A percentile compares a stretch with the other conserved stretches of the same genome.
Conservation (phyloP, 345 rosid species). For the Limnanthes douglasii region DNA sequence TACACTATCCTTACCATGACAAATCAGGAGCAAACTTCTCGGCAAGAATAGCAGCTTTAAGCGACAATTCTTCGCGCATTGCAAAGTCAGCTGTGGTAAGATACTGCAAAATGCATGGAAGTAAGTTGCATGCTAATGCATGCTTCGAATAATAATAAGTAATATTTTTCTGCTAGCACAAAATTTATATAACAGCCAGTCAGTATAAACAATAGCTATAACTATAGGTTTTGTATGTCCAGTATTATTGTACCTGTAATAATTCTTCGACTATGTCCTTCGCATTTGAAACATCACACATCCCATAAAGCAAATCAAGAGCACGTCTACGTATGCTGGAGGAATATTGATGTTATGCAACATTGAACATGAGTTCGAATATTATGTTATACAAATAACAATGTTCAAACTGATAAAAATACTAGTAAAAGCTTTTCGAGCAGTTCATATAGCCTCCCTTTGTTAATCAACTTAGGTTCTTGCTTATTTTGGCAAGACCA, state of each 20-base stretch:
- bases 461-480: no score
- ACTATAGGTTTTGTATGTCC: no score
- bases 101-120: constrained; percentile 42
- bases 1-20: constrained; percentile 56
- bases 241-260: constrained; percentile 94
- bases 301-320: constrained; percentile 94
- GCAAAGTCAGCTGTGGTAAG: constrained; percentile 94
- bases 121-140: constrained; percentile 5
- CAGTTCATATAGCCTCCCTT: no score
- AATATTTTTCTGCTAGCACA: no score
- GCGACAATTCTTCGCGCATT: constrained; percentile 97
- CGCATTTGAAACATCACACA: constrained; percentile 98
- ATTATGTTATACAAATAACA: no score
- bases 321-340: constrained; percentile 98
- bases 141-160: no score
- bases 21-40: constrained; percentile 99
- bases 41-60: constrained; percentile 98
- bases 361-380: constrained; percentile 2
- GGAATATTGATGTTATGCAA: constrained; percentile 5
- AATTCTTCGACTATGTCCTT: constrained; percentile 99
- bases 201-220: no score
- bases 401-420: no score
- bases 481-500: no score
- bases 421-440: no score
- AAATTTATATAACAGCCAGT: no score